These are phyloP conservation scores for Fusarium globosum DNA, from an alignment of 2,329 filamentous ascomycete species.

Conservation along the genomic window DNA sequence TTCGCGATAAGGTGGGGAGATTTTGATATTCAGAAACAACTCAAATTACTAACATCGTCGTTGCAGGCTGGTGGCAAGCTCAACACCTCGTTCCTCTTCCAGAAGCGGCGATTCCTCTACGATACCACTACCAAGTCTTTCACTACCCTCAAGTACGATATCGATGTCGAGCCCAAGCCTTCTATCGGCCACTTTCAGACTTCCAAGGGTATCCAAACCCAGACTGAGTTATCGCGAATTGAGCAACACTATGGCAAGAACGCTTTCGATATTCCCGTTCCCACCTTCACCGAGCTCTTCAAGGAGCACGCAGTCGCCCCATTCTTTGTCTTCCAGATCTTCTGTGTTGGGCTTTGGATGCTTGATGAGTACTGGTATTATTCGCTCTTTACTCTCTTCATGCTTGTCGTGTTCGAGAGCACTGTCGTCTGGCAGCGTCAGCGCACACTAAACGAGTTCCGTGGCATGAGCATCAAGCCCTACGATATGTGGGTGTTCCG, in stretches of 20 bases:
- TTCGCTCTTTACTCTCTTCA: constrained; percentile 97
- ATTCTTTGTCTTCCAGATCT: constrained; percentile 99
- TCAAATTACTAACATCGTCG: constrained; percentile 22
- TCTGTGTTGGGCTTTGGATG: constrained; percentile 98
- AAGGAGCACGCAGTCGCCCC: constrained; percentile 98
- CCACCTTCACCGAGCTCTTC: constrained; percentile 94
- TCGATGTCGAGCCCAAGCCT: constrained; percentile 89
- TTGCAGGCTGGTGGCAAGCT: constrained; percentile 74
- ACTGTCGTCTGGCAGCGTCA: constrained; percentile 99
- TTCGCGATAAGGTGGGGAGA: constrained; percentile 73
- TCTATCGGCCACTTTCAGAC: constrained; percentile 81
- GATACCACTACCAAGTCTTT: constrained; percentile 78
- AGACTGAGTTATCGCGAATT: constrained; percentile 80
- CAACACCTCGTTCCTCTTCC: constrained; percentile 91
- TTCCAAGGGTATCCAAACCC: constrained; percentile 77
- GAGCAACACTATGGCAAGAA: constrained; percentile 96
- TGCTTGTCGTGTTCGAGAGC: constrained; percentile 97
- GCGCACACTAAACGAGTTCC: constrained; percentile 94
- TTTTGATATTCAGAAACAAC: background rate
- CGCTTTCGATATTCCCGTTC: constrained; percentile 97
- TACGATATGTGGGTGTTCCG: constrained; percentile 95
- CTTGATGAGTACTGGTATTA: constrained; percentile 99
- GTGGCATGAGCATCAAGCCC: constrained; percentile 99
- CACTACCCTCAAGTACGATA: constrained; percentile 81
- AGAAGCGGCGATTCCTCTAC: constrained; percentile 96